Conservation (phyloP, 2,329 filamentous ascomycete species). For the Celoporthe dispersa region DNA sequence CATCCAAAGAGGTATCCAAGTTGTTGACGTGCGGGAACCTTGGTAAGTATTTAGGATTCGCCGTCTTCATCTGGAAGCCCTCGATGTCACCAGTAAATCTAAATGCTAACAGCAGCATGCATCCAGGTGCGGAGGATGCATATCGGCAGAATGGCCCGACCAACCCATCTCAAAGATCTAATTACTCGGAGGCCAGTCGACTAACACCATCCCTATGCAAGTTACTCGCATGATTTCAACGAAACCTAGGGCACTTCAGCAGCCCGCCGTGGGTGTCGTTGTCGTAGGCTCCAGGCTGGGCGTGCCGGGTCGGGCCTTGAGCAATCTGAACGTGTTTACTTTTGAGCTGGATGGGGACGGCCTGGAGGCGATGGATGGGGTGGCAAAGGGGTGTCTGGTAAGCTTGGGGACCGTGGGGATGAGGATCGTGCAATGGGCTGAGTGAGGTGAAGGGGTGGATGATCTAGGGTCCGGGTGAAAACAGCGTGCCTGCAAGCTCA, state of each 20-base stretch:
- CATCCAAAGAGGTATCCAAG: slow-evolving; percentile 24
- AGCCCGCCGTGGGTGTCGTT: slow-evolving; percentile 40
- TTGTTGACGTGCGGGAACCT: slow-evolving; percentile 41
- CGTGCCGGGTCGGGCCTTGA: slow-evolving; percentile 35
- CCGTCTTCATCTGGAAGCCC: no score
- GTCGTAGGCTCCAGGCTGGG: slow-evolving; percentile 41
- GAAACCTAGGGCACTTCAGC: slow-evolving; percentile 38
- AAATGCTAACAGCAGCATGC: not conserved
- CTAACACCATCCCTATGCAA: slow-evolving; percentile 45
- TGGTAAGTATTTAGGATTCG: slow-evolving; percentile 34
- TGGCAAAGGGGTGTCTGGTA: slow-evolving; percentile 36
- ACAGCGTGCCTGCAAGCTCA: not conserved
- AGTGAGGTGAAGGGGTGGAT: not conserved
- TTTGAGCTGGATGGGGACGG: slow-evolving; percentile 36
- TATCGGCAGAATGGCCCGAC: slow-evolving; percentile 40
- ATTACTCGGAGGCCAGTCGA: slow-evolving; percentile 36
- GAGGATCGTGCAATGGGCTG: slow-evolving; percentile 40
- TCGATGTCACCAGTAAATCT: not conserved
- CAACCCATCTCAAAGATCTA: slow-evolving; percentile 37
- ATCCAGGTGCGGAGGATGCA: slow-evolving; percentile 40
- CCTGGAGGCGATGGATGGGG: slow-evolving; percentile 33
- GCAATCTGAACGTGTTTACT: slow-evolving; percentile 37
- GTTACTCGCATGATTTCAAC: no score
- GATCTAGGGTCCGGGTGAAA: not conserved
- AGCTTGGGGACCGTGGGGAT: slow-evolving; percentile 40